These are phyloP conservation scores for Salicornia ramosissima DNA, from an alignment of 148 eudicot genomes.

Conservation along the genomic window DNA sequence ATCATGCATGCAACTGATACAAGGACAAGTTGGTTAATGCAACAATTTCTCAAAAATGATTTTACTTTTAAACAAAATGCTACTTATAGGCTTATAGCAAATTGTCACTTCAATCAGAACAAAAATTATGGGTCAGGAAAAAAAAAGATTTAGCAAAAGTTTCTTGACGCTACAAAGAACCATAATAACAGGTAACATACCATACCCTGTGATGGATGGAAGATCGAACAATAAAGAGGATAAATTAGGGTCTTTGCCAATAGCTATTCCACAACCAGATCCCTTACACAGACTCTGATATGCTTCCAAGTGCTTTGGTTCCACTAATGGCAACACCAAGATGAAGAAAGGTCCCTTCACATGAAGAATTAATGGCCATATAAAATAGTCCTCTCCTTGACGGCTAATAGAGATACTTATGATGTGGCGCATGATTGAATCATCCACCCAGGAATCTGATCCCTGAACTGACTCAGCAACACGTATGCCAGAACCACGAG, in stretches of 20 bases:
- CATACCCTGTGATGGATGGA: conserved; percentile 99
- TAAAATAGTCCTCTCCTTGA: conserved; percentile 43
- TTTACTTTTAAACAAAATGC: neutral
- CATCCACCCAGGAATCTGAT: conserved; percentile 99
- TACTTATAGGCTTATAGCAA: neutral
- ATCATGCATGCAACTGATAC: neutral
- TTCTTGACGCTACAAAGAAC: neutral
- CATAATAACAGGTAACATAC: conserved; percentile 46
- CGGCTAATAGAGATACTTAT: conserved; percentile 57
- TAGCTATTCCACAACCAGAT: conserved; percentile 82
- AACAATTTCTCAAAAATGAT: neutral
- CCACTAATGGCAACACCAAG: conserved; percentile 83
- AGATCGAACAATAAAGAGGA: conserved; percentile 82
- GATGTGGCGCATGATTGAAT: conserved; percentile 86
- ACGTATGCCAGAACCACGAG: conserved; percentile 84
- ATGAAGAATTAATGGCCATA: conserved; percentile 88
- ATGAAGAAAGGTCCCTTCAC: conserved; percentile 63
- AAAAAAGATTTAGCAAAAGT: neutral
- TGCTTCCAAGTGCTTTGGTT: conserved; percentile 67
- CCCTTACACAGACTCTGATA: conserved; percentile 57
- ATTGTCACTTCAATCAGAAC: neutral
- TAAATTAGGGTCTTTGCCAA: conserved; percentile 70
- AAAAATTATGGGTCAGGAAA: neutral
- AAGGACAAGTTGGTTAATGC: neutral
- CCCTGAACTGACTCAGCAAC: conserved; percentile 66